These are phyloP conservation scores for Aureobasidium leucospermi DNA, from an alignment of 2,329 filamentous ascomycete species.

Conservation along the genomic window DNA sequence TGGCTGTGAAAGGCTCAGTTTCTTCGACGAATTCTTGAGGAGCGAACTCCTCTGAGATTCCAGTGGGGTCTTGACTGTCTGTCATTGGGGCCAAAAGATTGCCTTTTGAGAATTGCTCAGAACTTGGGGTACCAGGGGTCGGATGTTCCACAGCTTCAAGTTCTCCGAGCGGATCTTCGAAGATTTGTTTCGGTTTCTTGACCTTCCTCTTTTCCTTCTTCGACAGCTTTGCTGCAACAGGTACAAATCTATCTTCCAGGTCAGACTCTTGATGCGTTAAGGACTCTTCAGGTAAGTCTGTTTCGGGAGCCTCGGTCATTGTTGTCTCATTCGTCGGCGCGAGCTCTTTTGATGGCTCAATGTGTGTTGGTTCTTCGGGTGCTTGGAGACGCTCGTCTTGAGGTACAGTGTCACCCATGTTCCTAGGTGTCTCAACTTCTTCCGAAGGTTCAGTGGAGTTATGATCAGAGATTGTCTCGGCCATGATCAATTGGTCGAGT, in stretches of 20 bases:
- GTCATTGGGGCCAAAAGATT: not conserved
- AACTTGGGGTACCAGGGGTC: not conserved
- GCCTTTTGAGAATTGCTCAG: not conserved
- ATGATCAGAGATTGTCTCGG: not conserved
- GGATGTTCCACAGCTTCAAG: not conserved
- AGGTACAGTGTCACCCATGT: not conserved
- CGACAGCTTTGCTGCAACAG: constrained; percentile 23
- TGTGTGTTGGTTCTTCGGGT: not conserved
- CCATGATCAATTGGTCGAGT: not conserved
- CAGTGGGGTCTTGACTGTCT: not conserved
- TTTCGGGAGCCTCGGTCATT: not conserved
- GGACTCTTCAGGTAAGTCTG: not conserved
- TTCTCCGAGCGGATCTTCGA: not conserved
- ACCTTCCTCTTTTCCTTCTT: constrained; percentile 40
- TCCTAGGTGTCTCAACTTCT: not conserved
- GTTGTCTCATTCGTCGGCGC: not conserved
- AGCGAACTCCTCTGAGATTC: not conserved
- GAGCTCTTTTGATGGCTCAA: not conserved
- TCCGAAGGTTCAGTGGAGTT: not conserved
- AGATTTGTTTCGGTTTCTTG: constrained; percentile 15
- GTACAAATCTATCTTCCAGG: constrained; percentile 12
- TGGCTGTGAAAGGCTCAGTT: not conserved
- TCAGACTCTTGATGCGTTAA: not conserved
- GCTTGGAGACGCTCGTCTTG: not conserved
- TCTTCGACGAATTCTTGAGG: not conserved